Conservation (phyloP, 2,329 filamentous ascomycete species). For the Colletotrichum sp. region DNA sequence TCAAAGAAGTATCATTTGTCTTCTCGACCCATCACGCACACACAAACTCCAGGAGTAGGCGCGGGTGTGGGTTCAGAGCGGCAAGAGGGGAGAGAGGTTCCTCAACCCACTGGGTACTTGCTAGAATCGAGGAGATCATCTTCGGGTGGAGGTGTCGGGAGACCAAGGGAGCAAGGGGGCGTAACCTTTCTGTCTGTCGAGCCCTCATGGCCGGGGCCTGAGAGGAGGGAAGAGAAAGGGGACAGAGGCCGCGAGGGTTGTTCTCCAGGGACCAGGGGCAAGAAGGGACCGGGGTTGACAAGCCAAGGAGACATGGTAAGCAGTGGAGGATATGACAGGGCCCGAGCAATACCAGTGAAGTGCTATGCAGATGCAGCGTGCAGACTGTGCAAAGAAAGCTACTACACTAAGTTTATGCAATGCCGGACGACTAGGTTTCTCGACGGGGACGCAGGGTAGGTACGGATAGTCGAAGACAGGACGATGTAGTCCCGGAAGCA, state of each 20-base stretch:
- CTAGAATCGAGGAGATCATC: slow-evolving; percentile 22
- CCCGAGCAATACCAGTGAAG: not conserved
- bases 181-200: not conserved
- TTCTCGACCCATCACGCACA: slow-evolving; percentile 11
- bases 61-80: slow-evolving; percentile 19
- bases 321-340: not conserved
- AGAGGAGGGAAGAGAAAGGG: slow-evolving; percentile 17
- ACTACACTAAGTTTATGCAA: not conserved
- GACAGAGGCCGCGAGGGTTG: not conserved
- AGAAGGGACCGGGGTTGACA: not conserved
- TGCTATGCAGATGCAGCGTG: not conserved
- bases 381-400: not conserved
- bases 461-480: not conserved
- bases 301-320: slow-evolving; percentile 12
- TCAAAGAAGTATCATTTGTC: slow-evolving; percentile 20
- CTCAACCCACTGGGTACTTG: slow-evolving; percentile 11
- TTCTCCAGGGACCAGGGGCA: slow-evolving; percentile 2
- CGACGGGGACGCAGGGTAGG: not conserved
- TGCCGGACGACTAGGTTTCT: not conserved
- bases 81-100: not conserved
- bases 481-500: not conserved
- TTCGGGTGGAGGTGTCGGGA: slow-evolving; percentile 21
- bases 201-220: not conserved
- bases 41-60: not conserved
- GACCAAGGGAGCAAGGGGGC: slow-evolving; percentile 23